A percentile compares a stretch with the other conserved stretches of the same genome.
Evolutionary conservation across 2,329 filamentous ascomycete species (phyloP).

Genomic region (Knoxdaviesia capensis): DNA sequence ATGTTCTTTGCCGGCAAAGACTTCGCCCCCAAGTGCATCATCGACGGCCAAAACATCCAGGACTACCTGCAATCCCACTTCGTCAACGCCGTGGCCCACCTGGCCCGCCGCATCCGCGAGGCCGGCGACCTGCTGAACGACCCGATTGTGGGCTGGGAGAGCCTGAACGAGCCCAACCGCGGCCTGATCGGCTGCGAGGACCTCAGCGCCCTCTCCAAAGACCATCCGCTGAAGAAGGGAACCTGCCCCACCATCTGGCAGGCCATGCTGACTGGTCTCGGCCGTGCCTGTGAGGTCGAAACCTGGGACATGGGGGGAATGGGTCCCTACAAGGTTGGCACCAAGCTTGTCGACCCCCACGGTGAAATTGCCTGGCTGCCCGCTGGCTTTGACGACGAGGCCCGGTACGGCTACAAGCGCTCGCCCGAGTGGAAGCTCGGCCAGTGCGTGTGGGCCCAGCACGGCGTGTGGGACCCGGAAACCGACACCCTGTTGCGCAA

Average conservation of each 20-base stretch:
- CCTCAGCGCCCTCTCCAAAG: slow-evolving; percentile 59
- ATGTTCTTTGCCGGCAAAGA: slow-evolving; percentile 80
- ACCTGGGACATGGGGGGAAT: slow-evolving; percentile 88
- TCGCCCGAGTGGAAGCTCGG: slow-evolving; percentile 79
- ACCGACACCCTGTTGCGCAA: slow-evolving; percentile 62
- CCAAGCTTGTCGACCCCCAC: slow-evolving; percentile 66
- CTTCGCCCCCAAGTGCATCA: slow-evolving; percentile 89
- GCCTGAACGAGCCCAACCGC: slow-evolving; percentile 82
- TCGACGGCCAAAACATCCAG: slow-evolving; percentile 88
- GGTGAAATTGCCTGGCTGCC: slow-evolving; percentile 74
- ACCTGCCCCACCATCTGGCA: slow-evolving; percentile 91
- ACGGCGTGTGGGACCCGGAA: slow-evolving; percentile 79
- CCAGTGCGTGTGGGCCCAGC: slow-evolving; percentile 92
- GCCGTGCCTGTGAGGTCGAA: slow-evolving; percentile 72
- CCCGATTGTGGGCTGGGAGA: slow-evolving; percentile 89
- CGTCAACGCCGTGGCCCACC: slow-evolving; percentile 55
- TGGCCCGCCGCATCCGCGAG: slow-evolving; percentile 71
- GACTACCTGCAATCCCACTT: slow-evolving; percentile 86
- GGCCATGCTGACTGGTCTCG: slow-evolving; percentile 76
- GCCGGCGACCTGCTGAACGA: slow-evolving; percentile 75
- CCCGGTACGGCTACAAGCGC: slow-evolving; percentile 74
- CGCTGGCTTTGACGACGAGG: slow-evolving; percentile 55
- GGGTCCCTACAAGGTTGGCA: slow-evolving; percentile 78
- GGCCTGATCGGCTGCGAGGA: slow-evolving; percentile 73
- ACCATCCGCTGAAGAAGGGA: slow-evolving; percentile 82